A percentile compares a stretch with the other conserved stretches of the same genome.
These are phyloP conservation scores for Effrenium voratum DNA, from an alignment of 73 alveolate genomes.

Conservation along the genomic window DNA sequence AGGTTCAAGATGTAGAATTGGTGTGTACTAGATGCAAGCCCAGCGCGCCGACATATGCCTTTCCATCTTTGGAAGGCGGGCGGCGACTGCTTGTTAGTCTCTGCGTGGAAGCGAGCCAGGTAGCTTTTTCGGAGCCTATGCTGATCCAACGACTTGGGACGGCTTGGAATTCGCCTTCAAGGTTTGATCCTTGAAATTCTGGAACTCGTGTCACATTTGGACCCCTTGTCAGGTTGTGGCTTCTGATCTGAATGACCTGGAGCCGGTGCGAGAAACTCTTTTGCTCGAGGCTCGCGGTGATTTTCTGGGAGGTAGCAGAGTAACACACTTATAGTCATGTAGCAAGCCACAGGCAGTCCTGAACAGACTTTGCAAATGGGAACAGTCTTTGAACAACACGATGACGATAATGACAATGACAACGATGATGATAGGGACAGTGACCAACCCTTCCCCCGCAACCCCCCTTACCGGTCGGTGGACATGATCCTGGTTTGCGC, in stretches of 20 bases:
- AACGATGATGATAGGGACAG: too few relatives aligned
- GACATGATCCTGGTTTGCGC: too few relatives aligned
- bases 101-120: too few relatives aligned
- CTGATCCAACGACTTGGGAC: too few relatives aligned
- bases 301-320: too few relatives aligned
- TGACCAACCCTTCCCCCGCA: too few relatives aligned
- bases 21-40: conserved; percentile 10
- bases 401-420: too few relatives aligned
- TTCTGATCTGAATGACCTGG: conserved; percentile 50
- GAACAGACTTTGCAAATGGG: too few relatives aligned
- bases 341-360: too few relatives aligned
- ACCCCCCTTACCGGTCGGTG: too few relatives aligned
- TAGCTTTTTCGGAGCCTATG: background rate
- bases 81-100: background rate
- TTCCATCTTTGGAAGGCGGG: conserved; percentile 11
- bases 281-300: conserved; percentile 70
- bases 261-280: conserved; percentile 52
- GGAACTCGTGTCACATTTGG: background rate
- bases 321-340: too few relatives aligned
- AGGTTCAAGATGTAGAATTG: conserved; percentile 22
- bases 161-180: background rate
- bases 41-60: background rate
- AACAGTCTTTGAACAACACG: too few relatives aligned
- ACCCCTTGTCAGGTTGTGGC: conserved; percentile 4
- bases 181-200: background rate